Evolutionary conservation across 192 early-diverging fungal species (phyloP), one percentile per base, ranked within the genome.

Genomic region (Coemansia sp.): DNA sequence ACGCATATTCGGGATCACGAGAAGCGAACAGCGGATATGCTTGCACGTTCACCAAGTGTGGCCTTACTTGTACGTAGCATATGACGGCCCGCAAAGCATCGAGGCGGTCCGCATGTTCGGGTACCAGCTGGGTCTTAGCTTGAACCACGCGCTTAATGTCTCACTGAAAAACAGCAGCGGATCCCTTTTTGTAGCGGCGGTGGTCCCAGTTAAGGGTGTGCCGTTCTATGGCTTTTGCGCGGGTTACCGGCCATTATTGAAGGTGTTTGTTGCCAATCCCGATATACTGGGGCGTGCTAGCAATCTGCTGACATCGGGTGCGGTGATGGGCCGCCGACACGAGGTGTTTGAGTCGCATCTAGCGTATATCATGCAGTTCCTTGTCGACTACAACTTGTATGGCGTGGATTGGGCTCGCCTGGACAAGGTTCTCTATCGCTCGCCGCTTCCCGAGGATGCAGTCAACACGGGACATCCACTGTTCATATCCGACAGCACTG

Each of bases 201-300:
- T 95, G 43, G 66, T 82, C 12, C 86, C 88, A 1, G 87, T 92
- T 34, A 91, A 91, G 68, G 95, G 93, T 0, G 74, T 93, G 0
- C 90, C 92, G 1, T 95, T 95, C 70, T 98, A 98, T 76, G 95
- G 95, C 6, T 93, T 93, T 73, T 87, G 90, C 61, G 72, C 84
- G 9, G 77, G 80, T 1, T 90, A 94, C 60, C 70, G 67, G 0
- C 85, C 76, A 30, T 97, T 92, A 66, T 82, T 95, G 40, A 95
- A 95, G 71, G 86, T 95, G 32, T 85, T 88, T 22, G 67, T 90
- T 35, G 61, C 86, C 61, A 88, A 92, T 53, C 93, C 94, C 1
- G 68, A 65, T 24, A 65, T 87, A 10, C 71, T 86, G 40, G 74
- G 69, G 10, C 86, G 85, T 0, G 86, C 90, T 4, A 86, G 87